Evolutionary conservation across 1,284 basidiomycete genomes (phyloP).

Genomic region (Laetiporus sulphureus): DNA sequence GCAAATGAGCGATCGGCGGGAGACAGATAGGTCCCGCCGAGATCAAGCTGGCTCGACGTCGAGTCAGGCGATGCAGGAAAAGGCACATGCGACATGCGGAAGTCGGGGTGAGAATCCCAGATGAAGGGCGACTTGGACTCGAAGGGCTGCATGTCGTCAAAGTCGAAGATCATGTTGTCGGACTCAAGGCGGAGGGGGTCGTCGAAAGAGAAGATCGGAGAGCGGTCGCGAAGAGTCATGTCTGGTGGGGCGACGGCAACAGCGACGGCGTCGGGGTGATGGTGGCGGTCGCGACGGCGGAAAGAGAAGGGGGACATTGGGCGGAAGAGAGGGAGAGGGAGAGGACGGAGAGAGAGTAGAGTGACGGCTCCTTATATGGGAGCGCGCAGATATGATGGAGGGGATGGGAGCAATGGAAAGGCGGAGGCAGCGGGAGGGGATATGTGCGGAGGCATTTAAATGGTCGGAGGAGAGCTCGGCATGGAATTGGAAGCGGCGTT

Average conservation of each 20-base stretch:
- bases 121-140: slow-evolving; percentile 27
- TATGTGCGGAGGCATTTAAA: slow-evolving; percentile 7
- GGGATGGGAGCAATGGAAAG: slow-evolving; percentile 12
- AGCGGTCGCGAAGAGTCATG: slow-evolving; percentile 34
- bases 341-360: slow-evolving; percentile 17
- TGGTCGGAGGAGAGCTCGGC: slow-evolving; percentile 15
- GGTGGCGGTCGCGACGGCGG: slow-evolving; percentile 24
- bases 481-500: slow-evolving; percentile 11
- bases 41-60: slow-evolving; percentile 23
- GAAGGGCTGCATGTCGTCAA: slow-evolving; percentile 45
- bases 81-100: slow-evolving; percentile 19
- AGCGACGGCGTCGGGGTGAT: slow-evolving; percentile 21
- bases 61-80: slow-evolving; percentile 31
- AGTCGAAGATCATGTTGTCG: slow-evolving; percentile 61
- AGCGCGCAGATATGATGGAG: slow-evolving; percentile 11
- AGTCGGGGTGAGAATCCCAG: slow-evolving; percentile 33
- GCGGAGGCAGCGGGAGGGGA: slow-evolving; percentile 10
- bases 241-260: slow-evolving; percentile 28
- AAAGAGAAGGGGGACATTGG: slow-evolving; percentile 23
- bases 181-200: slow-evolving; percentile 34
- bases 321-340: slow-evolving; percentile 15
- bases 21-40: slow-evolving; percentile 16
- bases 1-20: slow-evolving; percentile 18
- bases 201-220: slow-evolving; percentile 39
- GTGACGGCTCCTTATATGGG: slow-evolving; percentile 19